These are phyloP conservation scores for Acacia melanoxylon DNA, from an alignment of 306 rosid genomes.

Conservation along the genomic window DNA sequence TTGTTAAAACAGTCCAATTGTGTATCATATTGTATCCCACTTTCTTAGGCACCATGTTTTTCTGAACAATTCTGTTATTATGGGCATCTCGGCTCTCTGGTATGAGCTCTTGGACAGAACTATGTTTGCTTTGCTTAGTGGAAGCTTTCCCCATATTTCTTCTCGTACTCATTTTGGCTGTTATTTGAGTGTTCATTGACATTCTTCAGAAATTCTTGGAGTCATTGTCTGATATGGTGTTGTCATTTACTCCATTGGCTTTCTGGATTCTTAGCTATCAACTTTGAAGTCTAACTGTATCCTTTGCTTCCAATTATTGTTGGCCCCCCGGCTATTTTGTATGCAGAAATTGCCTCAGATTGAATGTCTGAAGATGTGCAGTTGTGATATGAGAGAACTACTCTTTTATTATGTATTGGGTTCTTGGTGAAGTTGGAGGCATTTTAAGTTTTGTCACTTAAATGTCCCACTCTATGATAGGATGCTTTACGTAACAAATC, in stretches of 20 bases:
- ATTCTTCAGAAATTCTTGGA: slow-evolving; percentile 42
- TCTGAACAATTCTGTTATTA: too few species aligned
- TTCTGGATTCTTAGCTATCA: slow-evolving; percentile 31
- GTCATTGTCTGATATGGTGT: slow-evolving; percentile 22
- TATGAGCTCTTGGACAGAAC: too few species aligned
- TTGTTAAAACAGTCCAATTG: too few species aligned
- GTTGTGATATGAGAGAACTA: background rate
- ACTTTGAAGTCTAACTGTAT: slow-evolving; percentile 30
- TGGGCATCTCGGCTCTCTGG: too few species aligned
- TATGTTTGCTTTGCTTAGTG: too few species aligned
- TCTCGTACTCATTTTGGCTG: background rate
- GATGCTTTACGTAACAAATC: background rate
- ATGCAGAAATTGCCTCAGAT: slow-evolving; percentile 4
- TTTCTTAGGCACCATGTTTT: too few species aligned
- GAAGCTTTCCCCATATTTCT: too few species aligned
- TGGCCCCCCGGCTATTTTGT: slow-evolving; percentile 28
- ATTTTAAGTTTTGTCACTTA: slow-evolving; percentile 32
- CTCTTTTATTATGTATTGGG: background rate
- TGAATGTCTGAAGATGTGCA: background rate
- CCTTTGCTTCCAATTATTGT: slow-evolving; percentile 35
- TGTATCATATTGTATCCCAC: too few species aligned
- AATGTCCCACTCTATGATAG: slow-evolving; percentile 40
- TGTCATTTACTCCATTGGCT: slow-evolving; percentile 23
- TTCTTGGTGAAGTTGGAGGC: slow-evolving; percentile 16
- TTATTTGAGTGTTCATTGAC: slow-evolving; percentile 40